Base-by-base conservation (phyloP, 1,284 basidiomycete species). In the Kwoniella shivajii region DNA sequence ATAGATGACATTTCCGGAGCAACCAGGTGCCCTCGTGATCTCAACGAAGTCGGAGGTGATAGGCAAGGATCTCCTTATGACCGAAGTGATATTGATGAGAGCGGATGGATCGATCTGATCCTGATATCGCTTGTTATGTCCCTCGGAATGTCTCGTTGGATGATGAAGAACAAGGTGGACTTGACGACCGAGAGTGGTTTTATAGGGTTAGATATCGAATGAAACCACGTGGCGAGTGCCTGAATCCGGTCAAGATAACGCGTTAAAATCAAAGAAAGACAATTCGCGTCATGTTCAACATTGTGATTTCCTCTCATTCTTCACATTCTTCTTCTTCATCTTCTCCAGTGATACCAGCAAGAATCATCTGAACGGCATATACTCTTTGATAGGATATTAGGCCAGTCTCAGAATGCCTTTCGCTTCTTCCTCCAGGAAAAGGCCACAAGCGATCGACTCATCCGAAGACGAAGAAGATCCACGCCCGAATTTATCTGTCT, bases 391-490 rank as follows among this genome's bases (percentile, higher is more conserved):
- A 9, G 33, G 33, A 36, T n/a, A 39, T 6, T n/a, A 22, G 39
- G 18, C 39, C 7, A 22, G 22, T 26, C 22, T 29, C n/a, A 45
- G 30, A 16, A 47, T 47, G 45, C 9, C 30, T 9, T 18, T 16
- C 4, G 45, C 20, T 14, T 33, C 27, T n/a, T 30, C 22, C 30
- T 1, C 38, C 20, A 33, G 45, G 11, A 43, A 43, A 24, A 52
- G 54, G 52, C 43, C 41, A 24, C 33, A 13, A n/a, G 45, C 45
- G 1, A 30, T 56, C 10, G 48, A 41, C 3, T 50, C 47, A 14
- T 30, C 31, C 13, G 54, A 56, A 30, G 54, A 50, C 20, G 54
- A 56, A 18, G 54, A 56, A n/a, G 52, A 46, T 29, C 22, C 11
- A 20, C 22, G 29, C 20, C 26, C 18, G 31, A 29, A 16, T 33